Evolutionary conservation across 495 filamentous ascomycete genomes (phyloP), one percentile per base, ranked within the genome.

Genomic region (Antarctomyces pellizariae): DNA sequence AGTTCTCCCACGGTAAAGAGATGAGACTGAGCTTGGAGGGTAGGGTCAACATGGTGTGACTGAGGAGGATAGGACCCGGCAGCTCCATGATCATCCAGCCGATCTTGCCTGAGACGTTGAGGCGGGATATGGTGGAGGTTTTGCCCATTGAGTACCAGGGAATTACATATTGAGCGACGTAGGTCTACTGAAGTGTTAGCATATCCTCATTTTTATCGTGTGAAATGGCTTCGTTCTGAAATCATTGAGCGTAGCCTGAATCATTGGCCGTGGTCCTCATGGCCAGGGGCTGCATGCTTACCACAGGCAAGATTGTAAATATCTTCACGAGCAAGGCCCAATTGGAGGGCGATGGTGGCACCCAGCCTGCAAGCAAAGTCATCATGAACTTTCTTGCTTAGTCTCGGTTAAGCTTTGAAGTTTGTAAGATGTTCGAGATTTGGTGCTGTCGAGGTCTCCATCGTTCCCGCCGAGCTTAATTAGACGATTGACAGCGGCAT

Each of bases 41-140:
- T 10, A 83, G 56, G 1, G 55, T 65, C 39, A 42, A 56, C 53
- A 91, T 68, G 37, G 62, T 67, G 50, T 86, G 91, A 13, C 83
- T 43, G 25, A 95, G 54, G 22, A 67, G 71, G 2, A 76, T 33
- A 26, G 82, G 75, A 26, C 75, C 78, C 10, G 70, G 64, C 8
- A 64, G 50, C 49, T 97, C 86, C 82, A 93, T 92, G 3, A 62
- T 56, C 4, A 67, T 61, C 86, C 86, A 97, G 28, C 62, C 79
- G 16, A 75, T 52, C 35, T 74, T 74, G 35, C 86, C 86, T n/a
- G 80, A 78, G 15, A 95, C 43, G 47, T 97, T 95, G 48, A 89
- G 54, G 9, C 50, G 52, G 21, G 67, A 78, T 3, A 47, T 33
- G 6, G 58, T 50, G 6, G 79, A 90, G n/a, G 79, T 86, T 49